Evolutionary conservation across 1,284 basidiomycete species (phyloP), one percentile per base, ranked within the genome.

Genomic region (Tetrapyrgos nigripes): DNA sequence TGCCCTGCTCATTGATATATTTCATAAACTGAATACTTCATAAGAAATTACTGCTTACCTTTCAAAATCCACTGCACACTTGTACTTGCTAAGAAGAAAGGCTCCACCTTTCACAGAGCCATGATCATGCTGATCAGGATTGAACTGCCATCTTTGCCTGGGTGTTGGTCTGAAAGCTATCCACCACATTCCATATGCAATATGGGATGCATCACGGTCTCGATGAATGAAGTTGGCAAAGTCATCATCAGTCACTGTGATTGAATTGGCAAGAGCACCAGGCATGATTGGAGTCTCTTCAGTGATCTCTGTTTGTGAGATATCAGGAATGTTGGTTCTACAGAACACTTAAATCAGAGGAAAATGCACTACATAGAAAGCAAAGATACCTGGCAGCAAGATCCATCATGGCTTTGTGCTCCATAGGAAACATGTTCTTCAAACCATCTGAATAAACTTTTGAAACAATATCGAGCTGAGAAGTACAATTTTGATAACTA

Each of bases 131-230:
- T 45, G 50, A 26, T 61, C 33, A 2, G 17, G 21, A 43, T 4
- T n/a, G 46, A 50, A 48, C 31, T 33, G 8, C 46, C 6, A 14
- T 28, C 19, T 17, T 50, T 6, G 28, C 9, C 13, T 21, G 45
- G 24, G 11, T 33, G 33, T 14, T 43, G 45, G 14, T 29, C 40
- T 6, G 8, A 10, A 24, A 8, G 9, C 44, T 8, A 45, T 45
- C 55, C 54, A 65, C 62, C 64, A 65, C 45, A 50, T 19, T 1
- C 64, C 60, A 49, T 37, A 62, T 23, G 60, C 64, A 31, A 64
- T 43, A n/a, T 50, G 49, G 2, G 35, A 43, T 5, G 33, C 19
- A 37, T 65, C 64, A 3, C 27, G 28, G 33, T 65, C 62, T 1
- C 19, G 3, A 44, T 65, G 62, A 28, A 49, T 37, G 19, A n/a